A percentile compares a stretch with the other conserved stretches of the same genome.
Evolutionary conservation across 2,329 filamentous ascomycete genomes (phyloP).

Genomic region (Pyrenochaeta sp.): DNA sequence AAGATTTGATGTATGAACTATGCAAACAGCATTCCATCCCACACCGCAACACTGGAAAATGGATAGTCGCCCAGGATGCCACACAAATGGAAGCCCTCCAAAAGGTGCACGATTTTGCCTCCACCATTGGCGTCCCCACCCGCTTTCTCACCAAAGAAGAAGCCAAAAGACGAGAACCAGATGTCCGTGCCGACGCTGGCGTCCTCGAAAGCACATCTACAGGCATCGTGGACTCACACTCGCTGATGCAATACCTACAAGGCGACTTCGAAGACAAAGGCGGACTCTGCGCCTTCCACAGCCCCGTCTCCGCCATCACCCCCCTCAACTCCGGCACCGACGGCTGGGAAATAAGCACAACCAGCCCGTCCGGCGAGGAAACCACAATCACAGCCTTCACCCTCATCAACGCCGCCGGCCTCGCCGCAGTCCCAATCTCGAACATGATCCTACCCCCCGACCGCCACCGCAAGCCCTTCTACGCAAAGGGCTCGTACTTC

Average conservation of each 20-base stretch:
- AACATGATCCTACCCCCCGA: conserved; percentile 77
- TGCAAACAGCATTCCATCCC: conserved; percentile 73
- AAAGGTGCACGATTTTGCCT: conserved; percentile 62
- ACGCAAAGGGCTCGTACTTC: conserved; percentile 96
- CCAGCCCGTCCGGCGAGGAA: conserved; percentile 49
- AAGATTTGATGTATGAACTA: conserved; percentile 77
- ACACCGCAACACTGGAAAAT: conserved; percentile 82
- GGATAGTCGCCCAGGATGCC: conserved; percentile 88
- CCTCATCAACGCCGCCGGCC: conserved; percentile 84
- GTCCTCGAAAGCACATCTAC: conserved; percentile 86
- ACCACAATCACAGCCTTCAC: conserved; percentile 74
- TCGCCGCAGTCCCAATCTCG: conserved; percentile 76
- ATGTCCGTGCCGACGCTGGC: conserved; percentile 73
- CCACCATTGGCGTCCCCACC: conserved; percentile 70
- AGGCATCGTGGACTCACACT: conserved; percentile 89
- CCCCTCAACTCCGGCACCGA: conserved; percentile 59
- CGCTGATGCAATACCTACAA: conserved; percentile 80
- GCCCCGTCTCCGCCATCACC: conserved; percentile 68
- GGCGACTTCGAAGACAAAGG: conserved; percentile 79
- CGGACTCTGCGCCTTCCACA: conserved; percentile 75
- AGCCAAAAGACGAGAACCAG: conserved; percentile 72
- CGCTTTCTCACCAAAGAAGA: conserved; percentile 72
- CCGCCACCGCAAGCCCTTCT: conserved; percentile 70
- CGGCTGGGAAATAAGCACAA: conserved; percentile 75
- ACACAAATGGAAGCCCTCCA: conserved; percentile 71